Evolutionary conservation across 805 yeast genomes (phyloP).

Genomic region (Nakazawaea ernobii): DNA sequence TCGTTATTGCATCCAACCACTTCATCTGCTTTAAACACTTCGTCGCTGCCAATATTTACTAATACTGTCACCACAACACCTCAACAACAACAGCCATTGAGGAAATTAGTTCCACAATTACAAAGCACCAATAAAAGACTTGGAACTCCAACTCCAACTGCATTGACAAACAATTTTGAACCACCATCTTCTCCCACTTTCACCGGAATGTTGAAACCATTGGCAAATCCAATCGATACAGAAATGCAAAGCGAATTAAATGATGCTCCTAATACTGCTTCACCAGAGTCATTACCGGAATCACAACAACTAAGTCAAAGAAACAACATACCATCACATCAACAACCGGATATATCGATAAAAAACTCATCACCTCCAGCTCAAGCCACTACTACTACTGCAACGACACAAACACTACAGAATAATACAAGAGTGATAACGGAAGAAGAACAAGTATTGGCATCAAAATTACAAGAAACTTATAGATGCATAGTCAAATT

Average conservation of each 20-base stretch:
- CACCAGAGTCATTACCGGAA: conserved; percentile 9
- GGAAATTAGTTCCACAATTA: conserved; percentile 4
- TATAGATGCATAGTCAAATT: conserved; percentile 62
- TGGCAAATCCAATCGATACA: not conserved
- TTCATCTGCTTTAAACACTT: not conserved
- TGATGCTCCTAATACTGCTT: conserved; percentile 9
- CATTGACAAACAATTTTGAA: conserved; percentile 26
- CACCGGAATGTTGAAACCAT: conserved; percentile 5
- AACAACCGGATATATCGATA: not conserved
- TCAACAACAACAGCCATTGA: not conserved
- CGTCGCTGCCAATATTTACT: not conserved
- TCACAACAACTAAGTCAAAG: not conserved
- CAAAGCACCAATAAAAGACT: conserved; percentile 12
- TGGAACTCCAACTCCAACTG: conserved; percentile 31
- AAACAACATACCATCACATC: not conserved
- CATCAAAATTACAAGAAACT: conserved; percentile 67
- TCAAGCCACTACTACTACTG: conserved; percentile 9
- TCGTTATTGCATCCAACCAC: not conserved
- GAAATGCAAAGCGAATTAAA: conserved; percentile 10
- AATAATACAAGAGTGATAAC: conserved; percentile 25
- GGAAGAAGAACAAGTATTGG: conserved; percentile 60
- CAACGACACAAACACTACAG: conserved; percentile 16
- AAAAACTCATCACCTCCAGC: conserved; percentile 12
- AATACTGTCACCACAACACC: not conserved
- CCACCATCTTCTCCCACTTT: conserved; percentile 16